Percentiles rank a stretch among this genome's conserved stretches.
phyloP scores from a whole-genome alignment of 176 grass and related monocot species.

The Thinopyrum elongatum region DNA sequence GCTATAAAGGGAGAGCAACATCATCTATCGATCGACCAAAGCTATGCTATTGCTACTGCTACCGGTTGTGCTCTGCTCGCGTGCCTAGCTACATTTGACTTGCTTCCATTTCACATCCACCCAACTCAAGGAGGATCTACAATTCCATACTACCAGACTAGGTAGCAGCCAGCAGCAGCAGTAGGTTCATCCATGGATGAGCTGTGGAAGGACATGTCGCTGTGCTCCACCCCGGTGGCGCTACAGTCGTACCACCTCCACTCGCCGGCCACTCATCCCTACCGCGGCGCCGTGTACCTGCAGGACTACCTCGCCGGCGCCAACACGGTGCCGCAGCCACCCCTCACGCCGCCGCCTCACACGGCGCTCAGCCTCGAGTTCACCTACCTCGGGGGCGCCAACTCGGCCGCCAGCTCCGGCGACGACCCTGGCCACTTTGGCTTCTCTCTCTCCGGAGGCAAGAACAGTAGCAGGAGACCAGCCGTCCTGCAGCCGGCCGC shows the following conservation, averaged over 20 bases:
- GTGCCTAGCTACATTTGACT: background rate
- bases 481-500: background rate
- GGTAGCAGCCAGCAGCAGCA: too few species aligned
- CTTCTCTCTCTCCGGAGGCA: background rate
- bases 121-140: background rate
- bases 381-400: conserved; percentile 6
- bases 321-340: background rate
- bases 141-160: background rate
- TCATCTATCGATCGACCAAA: background rate
- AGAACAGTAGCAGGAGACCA: background rate
- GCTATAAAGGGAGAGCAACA: background rate
- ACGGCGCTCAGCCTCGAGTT: conserved; percentile 32
- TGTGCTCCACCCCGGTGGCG: background rate
- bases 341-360: background rate
- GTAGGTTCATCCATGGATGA: conserved; percentile 11
- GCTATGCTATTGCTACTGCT: background rate
- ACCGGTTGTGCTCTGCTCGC: background rate
- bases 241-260: background rate
- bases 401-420: background rate
- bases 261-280: background rate
- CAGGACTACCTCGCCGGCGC: background rate
- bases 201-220: conserved; percentile 28
- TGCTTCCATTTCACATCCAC: background rate
- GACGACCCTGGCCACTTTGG: conserved; percentile 6
- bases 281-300: background rate